Evolutionary conservation across 768 basidiomycete genomes (phyloP).

Genomic region (Trametes maxima): DNA sequence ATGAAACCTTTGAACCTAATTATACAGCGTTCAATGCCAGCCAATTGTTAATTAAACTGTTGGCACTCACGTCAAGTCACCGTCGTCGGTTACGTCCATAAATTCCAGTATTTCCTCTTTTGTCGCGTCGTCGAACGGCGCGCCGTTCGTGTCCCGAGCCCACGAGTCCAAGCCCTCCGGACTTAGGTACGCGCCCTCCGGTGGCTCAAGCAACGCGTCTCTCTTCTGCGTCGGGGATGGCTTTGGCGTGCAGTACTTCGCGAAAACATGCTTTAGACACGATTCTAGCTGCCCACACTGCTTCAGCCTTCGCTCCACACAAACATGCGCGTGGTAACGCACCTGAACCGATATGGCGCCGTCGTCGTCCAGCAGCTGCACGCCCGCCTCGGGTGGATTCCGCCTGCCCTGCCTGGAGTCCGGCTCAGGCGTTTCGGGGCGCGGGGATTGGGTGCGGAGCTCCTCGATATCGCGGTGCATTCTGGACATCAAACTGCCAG

Average conservation of each 20-base stretch:
- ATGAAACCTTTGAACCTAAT: conserved; percentile 76
- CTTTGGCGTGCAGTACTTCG: conserved; percentile 66
- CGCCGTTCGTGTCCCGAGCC: conserved; percentile 83
- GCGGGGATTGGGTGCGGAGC: conserved; percentile 44
- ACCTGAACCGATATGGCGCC: conserved; percentile 70
- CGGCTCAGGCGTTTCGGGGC: conserved; percentile 64
- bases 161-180: conserved; percentile 68
- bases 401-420: conserved; percentile 60
- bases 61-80: conserved; percentile 66
- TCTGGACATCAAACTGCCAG: conserved; percentile 11
- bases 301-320: neutral
- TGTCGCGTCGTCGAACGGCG: conserved; percentile 72
- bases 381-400: conserved; percentile 47
- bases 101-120: conserved; percentile 79
- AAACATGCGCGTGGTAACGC: conserved; percentile 11
- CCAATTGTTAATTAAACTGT: neutral
- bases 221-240: conserved; percentile 14
- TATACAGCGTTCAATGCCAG: too few relatives aligned
- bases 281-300: conserved; percentile 53
- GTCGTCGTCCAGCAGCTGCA: conserved; percentile 69
- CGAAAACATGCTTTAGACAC: conserved; percentile 76
- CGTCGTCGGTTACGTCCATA: conserved; percentile 72
- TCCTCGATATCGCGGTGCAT: conserved; percentile 31
- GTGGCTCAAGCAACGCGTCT: conserved; percentile 26
- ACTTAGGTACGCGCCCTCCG: conserved; percentile 57